These are phyloP conservation scores for Begonia loranthoides DNA, from an alignment of 306 rosid species.

Conservation along the genomic window DNA sequence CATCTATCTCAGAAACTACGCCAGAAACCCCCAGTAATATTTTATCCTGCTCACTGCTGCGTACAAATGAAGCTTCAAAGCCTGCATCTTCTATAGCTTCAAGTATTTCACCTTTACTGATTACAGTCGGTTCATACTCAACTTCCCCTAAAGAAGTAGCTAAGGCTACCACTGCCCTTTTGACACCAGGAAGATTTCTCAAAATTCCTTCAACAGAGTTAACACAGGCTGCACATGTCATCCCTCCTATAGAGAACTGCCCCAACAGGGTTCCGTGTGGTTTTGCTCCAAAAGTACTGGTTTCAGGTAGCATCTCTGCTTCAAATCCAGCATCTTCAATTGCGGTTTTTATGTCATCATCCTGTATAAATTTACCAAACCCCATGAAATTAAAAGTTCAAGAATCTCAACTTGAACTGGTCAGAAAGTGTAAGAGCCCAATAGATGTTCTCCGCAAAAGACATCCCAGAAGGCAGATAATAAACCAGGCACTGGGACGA, in stretches of 20 bases:
- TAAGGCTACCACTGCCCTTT: slow-evolving; percentile 56
- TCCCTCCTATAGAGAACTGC: slow-evolving; percentile 50
- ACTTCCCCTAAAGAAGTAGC: slow-evolving; percentile 82
- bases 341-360: slow-evolving; percentile 50
- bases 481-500: too few species aligned
- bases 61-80: slow-evolving; percentile 42
- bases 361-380: slow-evolving; percentile 18
- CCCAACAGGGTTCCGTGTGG: slow-evolving; percentile 32
- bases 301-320: slow-evolving; percentile 29
- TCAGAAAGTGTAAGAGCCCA: too few species aligned
- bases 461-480: too few species aligned
- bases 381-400: too few species aligned
- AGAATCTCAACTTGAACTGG: too few species aligned
- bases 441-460: too few species aligned
- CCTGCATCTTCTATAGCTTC: slow-evolving; percentile 49
- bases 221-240: slow-evolving; percentile 84
- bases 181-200: slow-evolving; percentile 34
- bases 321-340: slow-evolving; percentile 72
- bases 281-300: slow-evolving; percentile 10
- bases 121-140: slow-evolving; percentile 39
- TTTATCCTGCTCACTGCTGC: slow-evolving; percentile 83
- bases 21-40: slow-evolving; percentile 61
- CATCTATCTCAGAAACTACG: slow-evolving; percentile 38
- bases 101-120: slow-evolving; percentile 30
- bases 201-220: slow-evolving; percentile 57